phyloP scores from a whole-genome alignment of 2,329 filamentous ascomycete genomes.

The Aspergillus sp. region DNA sequence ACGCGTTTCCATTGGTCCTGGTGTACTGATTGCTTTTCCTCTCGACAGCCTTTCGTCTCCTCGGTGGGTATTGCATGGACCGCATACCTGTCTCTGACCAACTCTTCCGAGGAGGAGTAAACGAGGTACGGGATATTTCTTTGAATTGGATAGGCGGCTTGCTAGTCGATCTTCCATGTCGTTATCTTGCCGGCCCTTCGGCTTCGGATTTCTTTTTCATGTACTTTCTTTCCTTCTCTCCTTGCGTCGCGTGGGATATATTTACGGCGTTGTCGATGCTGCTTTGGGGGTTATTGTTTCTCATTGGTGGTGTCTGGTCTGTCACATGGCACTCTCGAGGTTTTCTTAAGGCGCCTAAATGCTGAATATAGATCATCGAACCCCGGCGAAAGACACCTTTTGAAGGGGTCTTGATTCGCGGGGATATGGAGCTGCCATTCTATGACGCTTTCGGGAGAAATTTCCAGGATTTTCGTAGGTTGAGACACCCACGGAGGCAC shows the following conservation, averaged over 20 bases:
- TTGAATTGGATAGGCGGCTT: slow-evolving; percentile 7
- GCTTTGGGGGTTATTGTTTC: slow-evolving; percentile 6
- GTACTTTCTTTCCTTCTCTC: not conserved
- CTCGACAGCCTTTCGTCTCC: slow-evolving; percentile 81
- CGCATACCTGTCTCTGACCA: slow-evolving; percentile 88
- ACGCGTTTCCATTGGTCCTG: not conserved
- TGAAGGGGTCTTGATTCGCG: too few species aligned
- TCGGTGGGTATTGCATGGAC: slow-evolving; percentile 97
- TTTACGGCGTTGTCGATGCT: slow-evolving; percentile 16
- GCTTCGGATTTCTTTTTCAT: slow-evolving; percentile 1
- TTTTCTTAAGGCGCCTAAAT: not conserved
- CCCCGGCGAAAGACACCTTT: not conserved
- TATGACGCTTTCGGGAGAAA: too few species aligned
- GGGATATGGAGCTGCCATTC: too few species aligned
- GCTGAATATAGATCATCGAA: not conserved
- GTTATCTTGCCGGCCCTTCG: slow-evolving; percentile 6
- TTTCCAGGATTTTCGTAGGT: too few species aligned
- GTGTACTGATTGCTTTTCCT: not conserved
- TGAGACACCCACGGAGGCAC: too few species aligned
- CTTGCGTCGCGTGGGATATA: slow-evolving; percentile 9
- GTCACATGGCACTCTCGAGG: not conserved
- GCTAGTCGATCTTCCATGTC: too few species aligned
- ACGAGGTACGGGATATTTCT: slow-evolving; percentile 10
- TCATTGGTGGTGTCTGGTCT: slow-evolving; percentile 14
- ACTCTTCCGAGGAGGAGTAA: slow-evolving; percentile 72